Evolutionary conservation across 352 stramenopile genomes (phyloP), one percentile per base, ranked within the genome.

Genomic region (Phytophthora boehmeriae): DNA sequence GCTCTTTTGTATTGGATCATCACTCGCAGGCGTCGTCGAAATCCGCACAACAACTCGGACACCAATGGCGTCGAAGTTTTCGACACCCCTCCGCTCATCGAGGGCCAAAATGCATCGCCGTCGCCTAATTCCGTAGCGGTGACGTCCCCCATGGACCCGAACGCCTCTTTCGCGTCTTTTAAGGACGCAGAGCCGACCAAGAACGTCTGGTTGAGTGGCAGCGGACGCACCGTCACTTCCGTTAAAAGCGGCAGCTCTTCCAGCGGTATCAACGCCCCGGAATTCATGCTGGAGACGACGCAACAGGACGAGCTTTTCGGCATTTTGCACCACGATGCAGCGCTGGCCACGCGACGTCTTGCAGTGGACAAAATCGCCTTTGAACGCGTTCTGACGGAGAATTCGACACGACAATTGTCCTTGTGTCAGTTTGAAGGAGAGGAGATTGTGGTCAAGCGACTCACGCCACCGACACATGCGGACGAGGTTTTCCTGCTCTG

Each of bases 361-460:
- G 63, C 71, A 22, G 71, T 72, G 63, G 66, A 74, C 43, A 79
- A 79, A 46, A 76, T 79, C 59, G 71, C 67, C 44, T 74, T 79
- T 30, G 71, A 76, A 22, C 49, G 55, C 0, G 45, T 71, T 11
- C 35, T 74, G 34, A 61, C 35, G 5, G 47, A 61, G 43, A 65
- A 16, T 6, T 6, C 51, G 6, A 68, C 66, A 10, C 28, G 59
- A 3, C 49, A 62, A n/a, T 35, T 68, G 25, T 79, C 63, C 63
- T 54, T 79, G 1, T 74, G 67, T 23, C 71, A 79, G 56, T 76
- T 74, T 32, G 71, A 79, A 27, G 71, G 71, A 2, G 66, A 79
- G 1, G 71, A 76, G 63, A 74, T 79, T 44, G 67, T 66, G 4
- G 66, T 79, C 51, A 76, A 74, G 41, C 55, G 51, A 43, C 71